A percentile compares a stretch with the other conserved stretches of the same genome.
These are phyloP conservation scores for Phenoliferia sp. DNA, from an alignment of 1,284 basidiomycete species.

Conservation along the genomic window DNA sequence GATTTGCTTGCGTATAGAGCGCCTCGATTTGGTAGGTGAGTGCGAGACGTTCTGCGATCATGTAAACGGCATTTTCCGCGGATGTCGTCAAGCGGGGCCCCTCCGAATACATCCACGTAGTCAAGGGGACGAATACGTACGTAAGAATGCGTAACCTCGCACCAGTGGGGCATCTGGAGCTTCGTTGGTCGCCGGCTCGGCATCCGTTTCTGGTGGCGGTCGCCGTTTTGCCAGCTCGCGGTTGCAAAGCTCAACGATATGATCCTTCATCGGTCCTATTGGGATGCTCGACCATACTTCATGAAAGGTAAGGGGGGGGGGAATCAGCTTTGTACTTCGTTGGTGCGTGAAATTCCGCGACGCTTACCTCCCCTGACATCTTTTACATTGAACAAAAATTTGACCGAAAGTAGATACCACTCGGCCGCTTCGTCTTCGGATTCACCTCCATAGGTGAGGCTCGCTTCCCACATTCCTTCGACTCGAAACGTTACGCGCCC, in stretches of 20 bases:
- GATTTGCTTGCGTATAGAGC: slow-evolving; percentile 12
- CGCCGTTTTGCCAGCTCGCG: slow-evolving; percentile 56
- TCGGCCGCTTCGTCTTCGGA: slow-evolving; percentile 51
- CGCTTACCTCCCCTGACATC: slow-evolving; percentile 20
- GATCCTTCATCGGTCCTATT: slow-evolving; percentile 36
- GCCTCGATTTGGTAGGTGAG: slow-evolving; percentile 30
- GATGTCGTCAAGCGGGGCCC: neutral
- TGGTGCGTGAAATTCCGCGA: neutral
- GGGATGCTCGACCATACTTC: slow-evolving; percentile 35
- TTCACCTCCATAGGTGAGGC: slow-evolving; percentile 65
- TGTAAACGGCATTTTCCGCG: neutral
- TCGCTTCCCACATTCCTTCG: slow-evolving; percentile 67
- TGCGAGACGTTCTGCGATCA: slow-evolving; percentile 21
- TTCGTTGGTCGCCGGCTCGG: neutral
- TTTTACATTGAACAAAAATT: slow-evolving; percentile 69
- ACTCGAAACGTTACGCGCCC: slow-evolving; percentile 73
- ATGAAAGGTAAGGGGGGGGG: neutral
- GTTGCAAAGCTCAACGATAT: slow-evolving; percentile 45
- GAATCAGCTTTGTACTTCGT: neutral
- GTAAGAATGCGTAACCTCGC: slow-evolving; percentile 26
- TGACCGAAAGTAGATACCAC: slow-evolving; percentile 76
- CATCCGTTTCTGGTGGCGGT: neutral
- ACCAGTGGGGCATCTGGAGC: slow-evolving; percentile 12
- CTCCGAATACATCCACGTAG: no score
- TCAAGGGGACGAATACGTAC: slow-evolving; percentile 1